Evolutionary conservation across 2,329 filamentous ascomycete genomes (phyloP), one percentile per base, ranked within the genome.

Genomic region (Seiridium cupressi): DNA sequence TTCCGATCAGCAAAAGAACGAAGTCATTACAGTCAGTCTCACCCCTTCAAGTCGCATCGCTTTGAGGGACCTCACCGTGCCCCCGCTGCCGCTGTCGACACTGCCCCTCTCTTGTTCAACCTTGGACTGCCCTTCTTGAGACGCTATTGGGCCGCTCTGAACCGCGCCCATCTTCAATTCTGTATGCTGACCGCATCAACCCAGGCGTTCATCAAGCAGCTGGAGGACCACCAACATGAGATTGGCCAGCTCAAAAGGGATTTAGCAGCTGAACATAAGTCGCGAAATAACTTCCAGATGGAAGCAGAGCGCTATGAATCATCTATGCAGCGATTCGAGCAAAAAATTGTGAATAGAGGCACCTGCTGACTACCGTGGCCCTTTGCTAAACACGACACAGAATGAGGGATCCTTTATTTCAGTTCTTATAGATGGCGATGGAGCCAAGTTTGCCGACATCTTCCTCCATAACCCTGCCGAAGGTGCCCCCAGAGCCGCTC

Each of bases 381-480:
- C 5, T 48, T 8, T n/a, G 35, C 40, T 48, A 44, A 56, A 8
- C 6, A 10, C 8, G 18, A 40, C 34, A 44, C 51, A 72, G 71
- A 70, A 68, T 48, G 71, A 65, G 42, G 70, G 68, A 40, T 64
- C 69, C 44, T 73, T 70, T 62, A 67, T 70, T 47, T 71, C 71
- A 40, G 68, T 73, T 31, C 70, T 73, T 61, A 69, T 73, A 61
- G 72, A 73, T 60, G 72, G 72, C 53, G 72, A 73, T 55, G 72
- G 72, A 4, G 72, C 72, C 58, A 73, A 73, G 63, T 73, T 73
- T 62, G 67, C 68, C 34, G 71, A 73, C 51, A 66, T 68, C 49
- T 72, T 68, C 60, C 63, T 73, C 36, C 70, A 67, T 36, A 69
- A 69, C 51, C 63, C 66, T 44, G 57, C 64, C 8, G 61, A 64